phyloP scores from a whole-genome alignment of 148 eudicot species.

The Tetragonia tetragonoides region DNA sequence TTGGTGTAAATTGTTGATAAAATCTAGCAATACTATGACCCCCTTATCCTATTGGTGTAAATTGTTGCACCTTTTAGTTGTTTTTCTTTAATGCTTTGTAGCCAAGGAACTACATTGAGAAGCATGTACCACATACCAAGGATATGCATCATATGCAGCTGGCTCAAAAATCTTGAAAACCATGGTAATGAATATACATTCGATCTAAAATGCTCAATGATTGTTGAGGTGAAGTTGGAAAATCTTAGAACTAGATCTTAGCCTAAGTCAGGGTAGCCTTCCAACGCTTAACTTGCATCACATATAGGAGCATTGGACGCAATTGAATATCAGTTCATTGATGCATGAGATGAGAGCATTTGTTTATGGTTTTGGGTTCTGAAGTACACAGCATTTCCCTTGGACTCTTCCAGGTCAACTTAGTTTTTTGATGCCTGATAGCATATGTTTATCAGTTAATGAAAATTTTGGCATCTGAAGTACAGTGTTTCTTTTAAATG shows the following conservation, averaged over 20 bases:
- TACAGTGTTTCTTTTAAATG: slow-evolving; percentile 7
- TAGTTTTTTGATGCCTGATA: neutral
- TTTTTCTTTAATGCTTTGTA: neutral
- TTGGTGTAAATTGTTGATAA: neutral
- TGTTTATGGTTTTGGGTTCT: neutral
- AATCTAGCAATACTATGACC: neutral
- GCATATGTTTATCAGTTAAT: neutral
- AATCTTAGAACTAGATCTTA: neutral
- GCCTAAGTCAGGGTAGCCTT: neutral
- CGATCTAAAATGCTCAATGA: neutral
- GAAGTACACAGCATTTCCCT: neutral
- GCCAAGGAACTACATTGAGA: neutral
- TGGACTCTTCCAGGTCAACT: neutral
- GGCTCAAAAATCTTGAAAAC: neutral
- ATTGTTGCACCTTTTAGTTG: neutral
- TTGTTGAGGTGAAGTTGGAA: neutral
- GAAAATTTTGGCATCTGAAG: neutral
- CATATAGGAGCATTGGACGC: neutral
- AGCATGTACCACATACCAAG: neutral
- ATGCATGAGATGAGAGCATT: neutral
- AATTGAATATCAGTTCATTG: neutral
- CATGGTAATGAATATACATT: neutral
- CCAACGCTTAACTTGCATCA: neutral
- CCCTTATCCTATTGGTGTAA: neutral
- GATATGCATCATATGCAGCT: neutral